A percentile compares a stretch with the other conserved stretches of the same genome.
Evolutionary conservation across 2,329 filamentous ascomycete genomes (phyloP).

Genomic region (Aspergillus flavus): DNA sequence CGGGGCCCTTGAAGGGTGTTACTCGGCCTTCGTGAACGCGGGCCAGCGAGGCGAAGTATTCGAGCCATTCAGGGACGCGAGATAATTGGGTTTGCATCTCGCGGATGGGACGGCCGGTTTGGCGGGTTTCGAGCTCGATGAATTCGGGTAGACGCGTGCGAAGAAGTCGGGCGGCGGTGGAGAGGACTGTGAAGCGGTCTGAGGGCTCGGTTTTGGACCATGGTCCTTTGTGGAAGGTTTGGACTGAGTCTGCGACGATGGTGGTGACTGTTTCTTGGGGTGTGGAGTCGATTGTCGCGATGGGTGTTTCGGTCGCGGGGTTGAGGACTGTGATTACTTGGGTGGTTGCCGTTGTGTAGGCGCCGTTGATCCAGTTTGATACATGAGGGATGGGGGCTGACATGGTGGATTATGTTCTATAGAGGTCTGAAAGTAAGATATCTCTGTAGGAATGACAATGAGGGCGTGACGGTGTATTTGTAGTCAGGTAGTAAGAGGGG

Average conservation of each 20-base stretch:
- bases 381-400: conserved; percentile 19
- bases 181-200: conserved; percentile 63
- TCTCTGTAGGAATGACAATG: background rate
- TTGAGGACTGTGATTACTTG: conserved; percentile 29
- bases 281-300: conserved; percentile 56
- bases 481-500: background rate
- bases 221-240: conserved; percentile 51
- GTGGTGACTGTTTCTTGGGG: conserved; percentile 55
- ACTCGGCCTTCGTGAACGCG: conserved; percentile 69
- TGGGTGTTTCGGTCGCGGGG: conserved; percentile 31
- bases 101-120: conserved; percentile 68
- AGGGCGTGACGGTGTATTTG: background rate
- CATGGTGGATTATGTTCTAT: background rate
- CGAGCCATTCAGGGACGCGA: conserved; percentile 63
- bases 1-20: conserved; percentile 58
- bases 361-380: conserved; percentile 37
- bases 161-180: conserved; percentile 60
- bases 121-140: conserved; percentile 65
- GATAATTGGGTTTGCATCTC: conserved; percentile 72
- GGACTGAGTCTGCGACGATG: conserved; percentile 45
- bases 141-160: conserved; percentile 56
- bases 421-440: too few relatives aligned
- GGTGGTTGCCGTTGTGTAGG: conserved; percentile 19
- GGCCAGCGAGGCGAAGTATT: conserved; percentile 68
- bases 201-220: conserved; percentile 63